Evolutionary conservation across 2,329 filamentous ascomycete species (phyloP), one percentile per base, ranked within the genome.

Genomic region (Cordyceps fumosorosea): DNA sequence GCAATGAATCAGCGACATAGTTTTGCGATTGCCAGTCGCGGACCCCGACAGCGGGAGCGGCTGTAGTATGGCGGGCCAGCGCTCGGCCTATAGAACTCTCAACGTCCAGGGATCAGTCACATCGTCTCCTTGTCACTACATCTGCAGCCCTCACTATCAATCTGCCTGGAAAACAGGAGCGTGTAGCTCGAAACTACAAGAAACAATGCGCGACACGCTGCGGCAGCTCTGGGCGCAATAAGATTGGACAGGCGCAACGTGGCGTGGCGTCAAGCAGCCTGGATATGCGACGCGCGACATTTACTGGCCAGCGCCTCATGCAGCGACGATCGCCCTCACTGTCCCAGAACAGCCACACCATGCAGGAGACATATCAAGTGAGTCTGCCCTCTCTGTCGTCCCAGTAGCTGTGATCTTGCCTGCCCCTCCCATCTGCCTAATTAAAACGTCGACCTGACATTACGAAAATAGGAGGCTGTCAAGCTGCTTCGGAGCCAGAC

Each of bases 401-500:
- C 5, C 29, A 10, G 5, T 18, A 3, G n/a, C n/a, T n/a, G n/a
- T n/a, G n/a, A n/a, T n/a, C n/a, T n/a, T n/a, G n/a, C n/a, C n/a
- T n/a, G n/a, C n/a, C n/a, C 6, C 4, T 42, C 12, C 16, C 12
- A 11, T 2, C 6, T 24, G 6, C 6, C 26, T 29, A 6, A 29
- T 18, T 20, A 2, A 7, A 2, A 20, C 29, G 18, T 16, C 26
- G 3, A 5, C 22, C 34, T 26, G 26, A 50, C 26, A 22, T 18
- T 3, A 40, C 16, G 40, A 5, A 32, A 5, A 20, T 14, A 60
- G 57, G 48, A 60, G 14, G 57, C 57, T 20, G 24, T 60, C n/a
- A 52, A n/a, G 24, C 50, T 53, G 40, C 57, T 60, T 24, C 57
- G 45, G 7, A 32, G 57, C 26, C 57, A 50, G 22, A 26, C 57